A percentile compares a stretch with the other conserved stretches of the same genome.
phyloP scores from a whole-genome alignment of 140 eudicot species.

The Ambrosia hybrid region DNA sequence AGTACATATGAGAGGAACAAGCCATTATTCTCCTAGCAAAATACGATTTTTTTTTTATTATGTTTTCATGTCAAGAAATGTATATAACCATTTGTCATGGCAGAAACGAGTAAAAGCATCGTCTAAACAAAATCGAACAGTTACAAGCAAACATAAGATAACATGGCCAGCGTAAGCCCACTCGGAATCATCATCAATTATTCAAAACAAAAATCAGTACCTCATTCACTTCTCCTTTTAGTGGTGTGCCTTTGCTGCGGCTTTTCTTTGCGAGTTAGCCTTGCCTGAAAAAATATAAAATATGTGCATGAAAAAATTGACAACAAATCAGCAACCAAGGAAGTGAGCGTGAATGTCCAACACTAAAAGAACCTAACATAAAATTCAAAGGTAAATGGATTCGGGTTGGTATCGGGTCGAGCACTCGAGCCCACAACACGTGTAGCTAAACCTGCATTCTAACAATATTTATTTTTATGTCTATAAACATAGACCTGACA shows the following conservation, averaged over 20 bases:
- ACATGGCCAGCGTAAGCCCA: slow-evolving; percentile 32
- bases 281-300: slow-evolving; percentile 44
- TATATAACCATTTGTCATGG: slow-evolving; percentile 31
- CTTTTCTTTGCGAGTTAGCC: slow-evolving; percentile 74
- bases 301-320: neutral
- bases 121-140: slow-evolving; percentile 36
- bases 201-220: slow-evolving; percentile 38
- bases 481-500: no score
- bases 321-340: no score
- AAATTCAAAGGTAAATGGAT: no score
- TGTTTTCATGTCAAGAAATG: slow-evolving; percentile 27
- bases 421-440: no score
- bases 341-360: no score
- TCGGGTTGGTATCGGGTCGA: no score
- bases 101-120: slow-evolving; percentile 22
- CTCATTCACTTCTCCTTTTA: slow-evolving; percentile 30
- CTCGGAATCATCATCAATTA: slow-evolving; percentile 45
- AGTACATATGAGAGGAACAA: neutral
- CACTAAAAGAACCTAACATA: no score
- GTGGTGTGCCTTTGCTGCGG: slow-evolving; percentile 82
- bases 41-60: neutral
- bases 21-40: slow-evolving; percentile 18
- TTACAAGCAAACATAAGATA: slow-evolving; percentile 33
- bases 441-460: no score
- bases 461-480: no score